Evolutionary conservation across 805 yeast species (phyloP).

Genomic region (Pichia phayaonensis): DNA sequence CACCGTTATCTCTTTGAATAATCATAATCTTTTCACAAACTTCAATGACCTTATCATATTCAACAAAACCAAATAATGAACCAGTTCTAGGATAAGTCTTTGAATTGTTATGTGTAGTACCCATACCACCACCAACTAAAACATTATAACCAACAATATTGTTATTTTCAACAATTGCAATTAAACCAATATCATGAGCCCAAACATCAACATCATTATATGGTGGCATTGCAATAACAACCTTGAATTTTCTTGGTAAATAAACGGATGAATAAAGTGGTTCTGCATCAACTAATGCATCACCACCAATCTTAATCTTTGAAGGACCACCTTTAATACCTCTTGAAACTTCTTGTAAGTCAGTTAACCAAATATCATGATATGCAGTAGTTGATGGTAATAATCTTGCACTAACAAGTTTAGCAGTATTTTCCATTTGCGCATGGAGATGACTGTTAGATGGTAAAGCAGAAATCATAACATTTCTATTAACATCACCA

Average conservation of each 20-base stretch:
- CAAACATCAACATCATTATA: slow-evolving; percentile 94
- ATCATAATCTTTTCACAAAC: slow-evolving; percentile 90
- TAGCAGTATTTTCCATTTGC: slow-evolving; percentile 60
- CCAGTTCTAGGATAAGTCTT: slow-evolving; percentile 97
- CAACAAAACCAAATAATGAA: slow-evolving; percentile 70
- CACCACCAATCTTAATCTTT: slow-evolving; percentile 83
- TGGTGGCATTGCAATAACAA: slow-evolving; percentile 93
- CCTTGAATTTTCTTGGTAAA: slow-evolving; percentile 91
- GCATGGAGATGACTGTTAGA: slow-evolving; percentile 72
- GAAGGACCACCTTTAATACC: slow-evolving; percentile 71
- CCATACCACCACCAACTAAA: slow-evolving; percentile 98
- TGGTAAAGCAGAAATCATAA: slow-evolving; percentile 87
- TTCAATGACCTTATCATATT: slow-evolving; percentile 57
- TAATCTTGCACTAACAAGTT: slow-evolving; percentile 67
- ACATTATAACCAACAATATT: slow-evolving; percentile 76
- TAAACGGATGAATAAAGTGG: slow-evolving; percentile 84
- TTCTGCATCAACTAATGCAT: slow-evolving; percentile 74
- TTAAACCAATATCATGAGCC: slow-evolving; percentile 89
- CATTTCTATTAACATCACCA: slow-evolving; percentile 97
- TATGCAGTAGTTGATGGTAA: slow-evolving; percentile 91
- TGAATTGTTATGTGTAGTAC: slow-evolving; percentile 92
- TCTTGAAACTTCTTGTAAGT: slow-evolving; percentile 25
- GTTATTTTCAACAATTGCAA: slow-evolving; percentile 72
- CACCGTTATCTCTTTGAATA: slow-evolving; percentile 92
- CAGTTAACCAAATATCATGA: slow-evolving; percentile 85